Conservation (phyloP, 192 early-diverging fungal genomes). For the Funneliformis geosporum region DNA sequence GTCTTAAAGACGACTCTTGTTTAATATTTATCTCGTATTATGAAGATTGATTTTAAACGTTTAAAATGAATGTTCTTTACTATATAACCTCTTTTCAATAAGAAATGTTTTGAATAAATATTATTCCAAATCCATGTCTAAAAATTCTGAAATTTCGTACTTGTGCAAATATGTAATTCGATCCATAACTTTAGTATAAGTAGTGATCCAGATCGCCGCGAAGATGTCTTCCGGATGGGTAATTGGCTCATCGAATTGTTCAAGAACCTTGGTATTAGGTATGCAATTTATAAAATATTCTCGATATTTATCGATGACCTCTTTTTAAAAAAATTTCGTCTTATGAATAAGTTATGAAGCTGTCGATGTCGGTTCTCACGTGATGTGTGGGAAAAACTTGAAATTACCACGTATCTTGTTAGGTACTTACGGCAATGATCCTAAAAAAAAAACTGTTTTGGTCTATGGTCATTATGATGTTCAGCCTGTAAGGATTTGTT, state of each 20-base stretch:
- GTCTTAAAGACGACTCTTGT: no score
- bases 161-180: no score
- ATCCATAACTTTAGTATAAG: conserved; percentile 56
- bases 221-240: conserved; percentile 87
- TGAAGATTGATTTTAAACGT: no score
- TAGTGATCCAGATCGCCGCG: conserved; percentile 71
- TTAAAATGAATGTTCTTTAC: not conserved
- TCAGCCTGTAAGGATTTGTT: conserved; percentile 72
- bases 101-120: no score
- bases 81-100: no score
- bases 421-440: conserved; percentile 86
- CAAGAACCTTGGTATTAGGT: conserved; percentile 70
- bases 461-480: conserved; percentile 99
- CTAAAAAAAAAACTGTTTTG: conserved; percentile 91
- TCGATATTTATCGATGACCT: not conserved
- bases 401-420: conserved; percentile 92
- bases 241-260: conserved; percentile 80
- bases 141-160: no score
- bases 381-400: conserved; percentile 73
- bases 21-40: no score
- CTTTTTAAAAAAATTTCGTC: not conserved
- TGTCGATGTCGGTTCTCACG: conserved; percentile 80
- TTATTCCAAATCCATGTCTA: no score
- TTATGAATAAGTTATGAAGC: conserved; percentile 47
- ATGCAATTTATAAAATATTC: conserved; percentile 27